These are phyloP conservation scores for Actinomucor elegans DNA, from an alignment of 371 early-diverging fungal genomes.

Conservation along the genomic window DNA sequence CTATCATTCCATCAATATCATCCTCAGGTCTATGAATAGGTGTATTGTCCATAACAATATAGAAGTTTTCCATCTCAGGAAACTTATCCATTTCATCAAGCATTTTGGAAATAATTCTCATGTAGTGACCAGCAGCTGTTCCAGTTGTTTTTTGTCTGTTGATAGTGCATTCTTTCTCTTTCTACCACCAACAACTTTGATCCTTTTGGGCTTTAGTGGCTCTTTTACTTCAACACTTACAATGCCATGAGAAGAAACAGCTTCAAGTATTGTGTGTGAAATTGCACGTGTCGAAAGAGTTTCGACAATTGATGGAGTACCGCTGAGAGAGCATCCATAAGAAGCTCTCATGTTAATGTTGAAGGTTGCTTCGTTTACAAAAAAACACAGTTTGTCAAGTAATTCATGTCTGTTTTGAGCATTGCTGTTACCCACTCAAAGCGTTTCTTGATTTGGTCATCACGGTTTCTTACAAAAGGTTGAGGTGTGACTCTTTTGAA, in stretches of 20 bases:
- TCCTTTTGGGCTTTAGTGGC: background rate
- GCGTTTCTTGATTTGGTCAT: background rate
- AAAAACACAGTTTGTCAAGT: constrained; percentile 12
- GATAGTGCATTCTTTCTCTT: constrained; percentile 6
- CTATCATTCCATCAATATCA: constrained; percentile 1
- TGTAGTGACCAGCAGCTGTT: constrained; percentile 12
- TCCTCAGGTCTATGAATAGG: constrained; percentile 16
- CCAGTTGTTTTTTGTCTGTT: background rate
- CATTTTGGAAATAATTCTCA: constrained; percentile 1
- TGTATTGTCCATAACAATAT: constrained; percentile 16
- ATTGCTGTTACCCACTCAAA: background rate
- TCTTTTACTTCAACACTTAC: constrained; percentile 9
- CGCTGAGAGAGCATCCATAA: constrained; percentile 9
- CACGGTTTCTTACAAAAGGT: constrained; percentile 5
- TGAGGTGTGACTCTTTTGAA: background rate
- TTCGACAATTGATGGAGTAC: constrained; percentile 16
- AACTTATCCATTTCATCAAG: constrained; percentile 6
- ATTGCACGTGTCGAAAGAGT: constrained; percentile 9
- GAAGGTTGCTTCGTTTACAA: constrained; percentile 18
- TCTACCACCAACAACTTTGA: constrained; percentile 2
- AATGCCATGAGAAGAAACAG: constrained; percentile 3
- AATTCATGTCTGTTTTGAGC: constrained; percentile 14
- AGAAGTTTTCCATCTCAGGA: constrained; percentile 2
- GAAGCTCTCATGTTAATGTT: constrained; percentile 15
- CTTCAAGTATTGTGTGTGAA: constrained; percentile 10